Conservation (phyloP, 2,329 filamentous ascomycete species). For the Zasmidium angulare region DNA sequence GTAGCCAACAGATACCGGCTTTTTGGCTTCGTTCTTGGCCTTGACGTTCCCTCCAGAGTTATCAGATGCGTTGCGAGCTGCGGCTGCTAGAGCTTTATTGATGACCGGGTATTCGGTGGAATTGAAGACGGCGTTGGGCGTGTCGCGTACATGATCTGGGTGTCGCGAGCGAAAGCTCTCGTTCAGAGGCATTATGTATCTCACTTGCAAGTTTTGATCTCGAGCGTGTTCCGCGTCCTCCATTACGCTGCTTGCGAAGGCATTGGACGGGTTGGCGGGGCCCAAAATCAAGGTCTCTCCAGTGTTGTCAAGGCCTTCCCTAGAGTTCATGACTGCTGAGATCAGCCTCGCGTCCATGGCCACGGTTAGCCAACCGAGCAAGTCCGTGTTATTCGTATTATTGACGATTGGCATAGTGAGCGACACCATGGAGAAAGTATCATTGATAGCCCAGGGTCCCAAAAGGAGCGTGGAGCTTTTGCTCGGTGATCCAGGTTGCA, state of each 20-base stretch:
- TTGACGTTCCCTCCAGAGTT: constrained; percentile 62
- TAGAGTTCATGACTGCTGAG: constrained; percentile 60
- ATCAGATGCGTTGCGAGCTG: constrained; percentile 46
- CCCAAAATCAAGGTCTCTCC: constrained; percentile 72
- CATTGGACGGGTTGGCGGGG: constrained; percentile 64
- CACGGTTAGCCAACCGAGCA: constrained; percentile 81
- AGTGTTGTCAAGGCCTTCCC: constrained; percentile 68
- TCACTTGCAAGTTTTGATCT: constrained; percentile 22
- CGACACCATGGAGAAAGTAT: constrained; percentile 73
- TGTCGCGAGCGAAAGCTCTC: constrained; percentile 29
- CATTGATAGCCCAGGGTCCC: constrained; percentile 72
- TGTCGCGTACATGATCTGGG: constrained; percentile 33
- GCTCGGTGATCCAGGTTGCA: constrained; percentile 35
- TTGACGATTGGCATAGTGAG: constrained; percentile 77
- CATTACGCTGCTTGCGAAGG: constrained; percentile 38
- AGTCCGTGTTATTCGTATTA: constrained; percentile 59
- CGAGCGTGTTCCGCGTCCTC: constrained; percentile 29
- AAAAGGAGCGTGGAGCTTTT: constrained; percentile 64
- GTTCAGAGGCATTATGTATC: constrained; percentile 32
- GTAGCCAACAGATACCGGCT: constrained; percentile 75
- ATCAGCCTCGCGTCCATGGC: constrained; percentile 69
- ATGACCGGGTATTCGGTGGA: constrained; percentile 64
- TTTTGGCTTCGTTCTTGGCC: constrained; percentile 72
- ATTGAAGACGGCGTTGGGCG: constrained; percentile 55
- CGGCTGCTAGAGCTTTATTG: constrained; percentile 54